Conservation (phyloP, 2,329 filamentous ascomycete species). For the Fusarium acutatum region DNA sequence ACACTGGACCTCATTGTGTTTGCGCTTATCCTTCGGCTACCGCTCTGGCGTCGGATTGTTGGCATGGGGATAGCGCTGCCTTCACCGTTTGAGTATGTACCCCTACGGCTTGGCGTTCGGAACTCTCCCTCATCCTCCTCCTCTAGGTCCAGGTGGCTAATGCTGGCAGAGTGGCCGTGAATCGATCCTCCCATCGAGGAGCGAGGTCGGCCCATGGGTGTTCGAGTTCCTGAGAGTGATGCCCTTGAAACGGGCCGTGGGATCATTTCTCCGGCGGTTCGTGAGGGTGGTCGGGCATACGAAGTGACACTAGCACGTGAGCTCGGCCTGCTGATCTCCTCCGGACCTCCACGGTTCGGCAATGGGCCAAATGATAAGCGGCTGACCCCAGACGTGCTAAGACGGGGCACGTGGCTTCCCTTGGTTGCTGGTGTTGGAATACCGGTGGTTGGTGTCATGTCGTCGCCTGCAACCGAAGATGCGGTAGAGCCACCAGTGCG, state of each 20-base stretch:
- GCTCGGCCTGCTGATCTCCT: conserved; percentile 67
- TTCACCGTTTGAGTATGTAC: conserved; percentile 61
- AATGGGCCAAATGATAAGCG: conserved; percentile 71
- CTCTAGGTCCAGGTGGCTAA: conserved; percentile 62
- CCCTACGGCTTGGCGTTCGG: conserved; percentile 64
- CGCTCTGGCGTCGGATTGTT: conserved; percentile 54
- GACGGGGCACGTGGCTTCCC: conserved; percentile 63
- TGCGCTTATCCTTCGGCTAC: conserved; percentile 52
- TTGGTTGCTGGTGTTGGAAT: conserved; percentile 48
- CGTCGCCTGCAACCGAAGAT: conserved; percentile 61
- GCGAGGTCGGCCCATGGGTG: conserved; percentile 73
- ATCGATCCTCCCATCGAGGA: conserved; percentile 75
- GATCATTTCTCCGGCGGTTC: conserved; percentile 58
- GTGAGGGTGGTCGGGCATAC: conserved; percentile 62
- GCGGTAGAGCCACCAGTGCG: conserved; percentile 67
- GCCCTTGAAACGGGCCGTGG: conserved; percentile 72
- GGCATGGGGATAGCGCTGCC: conserved; percentile 59
- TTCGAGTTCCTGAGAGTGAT: conserved; percentile 68
- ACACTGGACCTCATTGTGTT: conserved; percentile 47
- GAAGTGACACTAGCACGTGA: conserved; percentile 73
- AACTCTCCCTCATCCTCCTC: conserved; percentile 53
- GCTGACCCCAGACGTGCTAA: conserved; percentile 70
- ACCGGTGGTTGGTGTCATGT: conserved; percentile 59
- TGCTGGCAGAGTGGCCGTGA: conserved; percentile 66
- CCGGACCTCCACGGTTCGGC: conserved; percentile 61